Evolutionary conservation across 257 asterid species (phyloP), one percentile per base, ranked within the genome.

Genomic region (Datura wrightii): DNA sequence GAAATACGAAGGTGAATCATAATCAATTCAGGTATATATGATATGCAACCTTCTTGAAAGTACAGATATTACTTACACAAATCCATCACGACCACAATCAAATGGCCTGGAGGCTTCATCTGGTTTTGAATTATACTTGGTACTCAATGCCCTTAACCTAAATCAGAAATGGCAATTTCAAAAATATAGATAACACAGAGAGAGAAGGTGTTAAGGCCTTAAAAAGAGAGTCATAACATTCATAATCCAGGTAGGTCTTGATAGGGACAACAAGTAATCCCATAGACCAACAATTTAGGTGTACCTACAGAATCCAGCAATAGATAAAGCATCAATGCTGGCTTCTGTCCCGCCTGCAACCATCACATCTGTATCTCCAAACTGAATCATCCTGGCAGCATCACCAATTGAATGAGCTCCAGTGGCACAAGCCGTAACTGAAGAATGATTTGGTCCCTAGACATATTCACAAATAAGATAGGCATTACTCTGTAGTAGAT

Each of bases 361-460:
- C 98, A 94, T 96, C 80, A 94, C 99, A 89, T 94, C 96, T 84
- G 90, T 98, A 93, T 94, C 99, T 65, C 99, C 99, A 86, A 92
- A 93, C 80, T 90, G 99, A 86, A 96, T 96, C 98, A 96, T 96
- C 92, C 98, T 93, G 48, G 92, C 85, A 62, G 98, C 98, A 89
- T 96, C 99, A 84, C 99, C 99, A 71, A 96, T 91, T 50, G 94
- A 96, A 89, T 96, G 98, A 52, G 99, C 97, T 87, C 98, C 99
- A 53, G 99, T 94, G 58, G 99, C 99, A 91, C 99, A 94, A 83
- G 99, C 99, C 89, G 98, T 96, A 86, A 94, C 98, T 90, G 99
- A 96, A 85, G 99, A 97, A 94, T 94, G 99, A 87, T 96, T 96
- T 87, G 98, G 99, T 87, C 99, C 99, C 98, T 96, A 87, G 36